These are phyloP conservation scores for Phytopythium litorale DNA, from an alignment of 352 stramenopile genomes.

Conservation along the genomic window DNA sequence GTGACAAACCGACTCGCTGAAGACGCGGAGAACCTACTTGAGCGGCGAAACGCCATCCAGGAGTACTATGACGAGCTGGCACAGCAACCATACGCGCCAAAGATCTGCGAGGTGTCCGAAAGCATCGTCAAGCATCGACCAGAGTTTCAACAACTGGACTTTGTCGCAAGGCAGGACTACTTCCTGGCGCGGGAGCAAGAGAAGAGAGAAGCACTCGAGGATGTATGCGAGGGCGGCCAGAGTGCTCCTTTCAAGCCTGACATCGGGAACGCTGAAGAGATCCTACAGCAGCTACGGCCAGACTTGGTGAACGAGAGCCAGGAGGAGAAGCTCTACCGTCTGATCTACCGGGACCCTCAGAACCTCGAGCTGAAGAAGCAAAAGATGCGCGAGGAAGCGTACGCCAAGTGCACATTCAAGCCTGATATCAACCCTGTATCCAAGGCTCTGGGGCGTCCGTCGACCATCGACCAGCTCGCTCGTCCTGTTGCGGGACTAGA, in stretches of 20 bases:
- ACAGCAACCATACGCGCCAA: conserved; percentile 51
- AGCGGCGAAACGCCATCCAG: conserved; percentile 54
- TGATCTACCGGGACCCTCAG: conserved; percentile 66
- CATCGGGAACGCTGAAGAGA: conserved; percentile 66
- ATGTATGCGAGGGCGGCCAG: conserved; percentile 30
- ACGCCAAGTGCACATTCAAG: conserved; percentile 67
- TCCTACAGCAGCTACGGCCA: conserved; percentile 63
- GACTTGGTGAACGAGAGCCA: conserved; percentile 55
- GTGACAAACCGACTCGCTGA: conserved; percentile 56
- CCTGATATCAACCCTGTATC: conserved; percentile 78
- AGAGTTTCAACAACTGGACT: conserved; percentile 72
- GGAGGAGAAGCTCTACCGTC: conserved; percentile 53
- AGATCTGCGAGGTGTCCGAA: conserved; percentile 51
- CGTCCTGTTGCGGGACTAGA: conserved; percentile 29
- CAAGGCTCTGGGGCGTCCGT: conserved; percentile 44
- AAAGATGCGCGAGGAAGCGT: conserved; percentile 44
- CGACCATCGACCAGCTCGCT: conserved; percentile 42
- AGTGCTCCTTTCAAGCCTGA: conserved; percentile 64
- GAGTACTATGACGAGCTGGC: conserved; percentile 69
- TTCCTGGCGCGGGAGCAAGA: conserved; percentile 66
- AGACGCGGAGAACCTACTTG: conserved; percentile 39
- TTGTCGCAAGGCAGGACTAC: conserved; percentile 62
- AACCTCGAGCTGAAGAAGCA: conserved; percentile 60
- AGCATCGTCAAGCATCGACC: conserved; percentile 52
- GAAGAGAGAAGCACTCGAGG: conserved; percentile 52